Conservation (phyloP, 2,329 filamentous ascomycete species). For the Colletotrichum destructivum region DNA sequence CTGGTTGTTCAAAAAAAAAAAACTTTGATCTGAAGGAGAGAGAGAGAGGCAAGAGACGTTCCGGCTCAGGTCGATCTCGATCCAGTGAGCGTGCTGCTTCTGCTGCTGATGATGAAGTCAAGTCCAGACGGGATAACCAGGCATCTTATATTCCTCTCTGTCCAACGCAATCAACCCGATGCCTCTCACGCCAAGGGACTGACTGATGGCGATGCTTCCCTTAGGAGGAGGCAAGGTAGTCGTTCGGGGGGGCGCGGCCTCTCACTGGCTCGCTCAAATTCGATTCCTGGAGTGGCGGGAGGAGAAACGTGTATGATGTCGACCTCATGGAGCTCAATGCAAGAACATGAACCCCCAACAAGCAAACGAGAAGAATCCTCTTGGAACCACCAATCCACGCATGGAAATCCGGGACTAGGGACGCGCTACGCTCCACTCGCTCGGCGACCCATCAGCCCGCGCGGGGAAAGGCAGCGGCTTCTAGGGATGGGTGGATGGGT, state of each 20-base stretch:
- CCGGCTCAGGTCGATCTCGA: not conserved
- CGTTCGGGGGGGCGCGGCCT: constrained; percentile 5
- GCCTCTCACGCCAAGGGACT: constrained; percentile 18
- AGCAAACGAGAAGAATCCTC: not conserved
- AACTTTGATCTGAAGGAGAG: not conserved
- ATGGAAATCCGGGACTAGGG: constrained; percentile 24
- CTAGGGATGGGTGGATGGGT: no score
- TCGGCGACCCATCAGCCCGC: constrained; percentile 38
- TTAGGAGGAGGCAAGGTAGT: constrained; percentile 13
- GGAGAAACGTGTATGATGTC: constrained; percentile 16
- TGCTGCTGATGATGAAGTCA: not conserved
- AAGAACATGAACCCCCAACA: not conserved
- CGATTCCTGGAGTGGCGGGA: constrained; percentile 31
- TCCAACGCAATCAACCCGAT: constrained; percentile 1
- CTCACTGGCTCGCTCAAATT: constrained; percentile 42
- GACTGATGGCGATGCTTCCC: constrained; percentile 17
- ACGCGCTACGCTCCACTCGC: constrained; percentile 31
- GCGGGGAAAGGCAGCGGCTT: constrained; percentile 27
- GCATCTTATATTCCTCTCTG: constrained; percentile 32
- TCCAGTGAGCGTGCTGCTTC: not conserved
- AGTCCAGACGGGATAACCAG: constrained; percentile 14
- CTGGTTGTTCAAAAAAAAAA: not conserved
- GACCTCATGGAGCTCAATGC: constrained; percentile 35
- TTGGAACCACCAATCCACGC: not conserved
- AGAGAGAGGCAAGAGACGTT: no score